Conservation (phyloP, 2,329 filamentous ascomycete genomes). For the Cercospora berteroae region DNA sequence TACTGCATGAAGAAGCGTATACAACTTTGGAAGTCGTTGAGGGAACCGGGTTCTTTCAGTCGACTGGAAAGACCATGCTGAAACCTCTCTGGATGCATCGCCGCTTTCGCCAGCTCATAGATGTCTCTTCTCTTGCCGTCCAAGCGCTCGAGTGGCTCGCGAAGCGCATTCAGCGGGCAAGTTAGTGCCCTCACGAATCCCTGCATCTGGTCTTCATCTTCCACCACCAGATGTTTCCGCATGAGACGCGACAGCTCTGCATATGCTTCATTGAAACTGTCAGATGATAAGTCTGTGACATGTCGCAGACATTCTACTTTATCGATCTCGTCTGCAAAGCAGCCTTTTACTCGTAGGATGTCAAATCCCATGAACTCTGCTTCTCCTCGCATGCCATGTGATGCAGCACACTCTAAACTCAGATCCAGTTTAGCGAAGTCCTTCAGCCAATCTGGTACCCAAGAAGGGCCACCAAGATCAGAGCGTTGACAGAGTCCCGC, state of each 20-base stretch:
- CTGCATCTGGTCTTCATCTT: constrained; percentile 1
- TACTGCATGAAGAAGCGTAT: constrained; percentile 7
- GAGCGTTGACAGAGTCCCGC: constrained; percentile 15
- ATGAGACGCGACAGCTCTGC: constrained; percentile 7
- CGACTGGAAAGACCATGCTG: not conserved
- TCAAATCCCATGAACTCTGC: not conserved
- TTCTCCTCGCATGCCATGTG: constrained; percentile 6
- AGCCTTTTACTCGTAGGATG: constrained; percentile 4
- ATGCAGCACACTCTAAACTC: constrained; percentile 7
- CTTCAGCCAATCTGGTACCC: constrained; percentile 14
- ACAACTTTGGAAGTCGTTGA: not conserved
- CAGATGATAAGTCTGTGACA: not conserved
- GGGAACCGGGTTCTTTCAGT: not conserved
- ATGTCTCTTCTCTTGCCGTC: not conserved
- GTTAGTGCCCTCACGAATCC: constrained; percentile 5
- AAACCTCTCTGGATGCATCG: not conserved
- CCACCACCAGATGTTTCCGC: not conserved
- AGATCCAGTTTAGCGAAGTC: constrained; percentile 1
- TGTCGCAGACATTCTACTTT: not conserved
- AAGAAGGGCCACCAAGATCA: constrained; percentile 3
- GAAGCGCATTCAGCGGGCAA: constrained; percentile 2
- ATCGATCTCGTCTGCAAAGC: constrained; percentile 5
- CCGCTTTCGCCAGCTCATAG: not conserved
- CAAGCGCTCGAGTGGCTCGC: not conserved
- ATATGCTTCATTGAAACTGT: constrained; percentile 2